Evolutionary conservation across 225 moss, liverwort and hornwort species (phyloP).

Genomic region (Polytrichum formosum): DNA sequence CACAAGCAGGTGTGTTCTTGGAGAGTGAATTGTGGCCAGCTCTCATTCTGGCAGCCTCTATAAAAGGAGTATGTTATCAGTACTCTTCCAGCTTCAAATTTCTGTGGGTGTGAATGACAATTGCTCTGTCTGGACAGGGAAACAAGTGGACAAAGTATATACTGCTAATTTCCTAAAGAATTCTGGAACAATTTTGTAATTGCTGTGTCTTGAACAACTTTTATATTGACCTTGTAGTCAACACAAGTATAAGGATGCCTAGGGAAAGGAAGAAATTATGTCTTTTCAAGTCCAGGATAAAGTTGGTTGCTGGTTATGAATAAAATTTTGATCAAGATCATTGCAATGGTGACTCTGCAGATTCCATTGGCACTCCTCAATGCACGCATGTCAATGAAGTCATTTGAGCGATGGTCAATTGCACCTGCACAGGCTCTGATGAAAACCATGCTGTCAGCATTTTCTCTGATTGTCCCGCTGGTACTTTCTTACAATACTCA

Average conservation of each 20-base stretch:
- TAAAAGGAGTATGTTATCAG: slow-evolving; percentile 52
- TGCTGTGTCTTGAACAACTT: too few relatives aligned
- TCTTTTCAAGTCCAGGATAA: too few relatives aligned
- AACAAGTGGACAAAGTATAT: too few relatives aligned
- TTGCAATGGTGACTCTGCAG: slow-evolving; percentile 23
- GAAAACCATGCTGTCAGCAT: slow-evolving; percentile 63
- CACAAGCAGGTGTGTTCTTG: slow-evolving; percentile 81
- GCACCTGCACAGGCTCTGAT: slow-evolving; percentile 44
- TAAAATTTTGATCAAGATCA: too few relatives aligned
- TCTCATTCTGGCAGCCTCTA: slow-evolving; percentile 65
- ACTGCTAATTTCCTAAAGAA: too few relatives aligned
- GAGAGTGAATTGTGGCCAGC: slow-evolving; percentile 98
- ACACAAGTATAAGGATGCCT: too few relatives aligned
- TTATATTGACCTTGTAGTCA: too few relatives aligned
- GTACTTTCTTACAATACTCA: slow-evolving; percentile 35
- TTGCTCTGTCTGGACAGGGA: too few relatives aligned
- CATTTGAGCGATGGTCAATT: slow-evolving; percentile 77
- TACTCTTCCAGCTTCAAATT: not conserved
- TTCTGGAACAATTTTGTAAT: too few relatives aligned
- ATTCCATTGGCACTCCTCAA: slow-evolving; percentile 82
- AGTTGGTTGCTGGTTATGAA: too few relatives aligned
- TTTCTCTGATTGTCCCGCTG: slow-evolving; percentile 73
- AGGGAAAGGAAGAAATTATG: too few relatives aligned
- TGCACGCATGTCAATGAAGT: slow-evolving; percentile 78
- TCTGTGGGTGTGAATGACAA: too few relatives aligned